A percentile compares a stretch with the other conserved stretches of the same genome.
These are phyloP conservation scores for Aspergillus novofumigatus DNA, from an alignment of 2,329 filamentous ascomycete species.

Conservation along the genomic window DNA sequence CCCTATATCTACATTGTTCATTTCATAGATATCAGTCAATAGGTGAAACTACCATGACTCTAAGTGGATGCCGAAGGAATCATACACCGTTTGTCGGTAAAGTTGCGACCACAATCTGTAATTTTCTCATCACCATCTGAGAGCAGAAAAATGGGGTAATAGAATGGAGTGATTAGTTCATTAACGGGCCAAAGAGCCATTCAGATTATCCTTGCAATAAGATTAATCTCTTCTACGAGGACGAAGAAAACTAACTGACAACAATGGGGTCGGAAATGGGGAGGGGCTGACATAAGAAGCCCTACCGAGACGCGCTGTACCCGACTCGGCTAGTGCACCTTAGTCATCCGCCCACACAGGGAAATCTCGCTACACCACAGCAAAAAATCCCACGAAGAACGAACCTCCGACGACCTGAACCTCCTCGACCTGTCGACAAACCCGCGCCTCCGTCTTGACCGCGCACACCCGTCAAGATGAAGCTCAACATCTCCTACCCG, in stretches of 20 bases:
- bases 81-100: neutral
- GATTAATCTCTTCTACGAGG: neutral
- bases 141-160: neutral
- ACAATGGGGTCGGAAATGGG: neutral
- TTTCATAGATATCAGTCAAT: neutral
- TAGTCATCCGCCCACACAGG: slow-evolving; percentile 38
- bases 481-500: slow-evolving; percentile 81
- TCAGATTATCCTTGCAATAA: no score
- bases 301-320: slow-evolving; percentile 20
- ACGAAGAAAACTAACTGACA: neutral
- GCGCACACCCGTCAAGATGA: slow-evolving; percentile 60
- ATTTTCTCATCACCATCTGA: neutral
- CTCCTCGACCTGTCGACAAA: slow-evolving; percentile 39
- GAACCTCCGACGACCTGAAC: slow-evolving; percentile 35
- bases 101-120: neutral
- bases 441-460: slow-evolving; percentile 45
- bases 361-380: slow-evolving; percentile 38
- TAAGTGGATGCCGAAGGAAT: neutral
- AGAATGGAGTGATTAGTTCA: neutral
- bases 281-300: slow-evolving; percentile 21
- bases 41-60: neutral
- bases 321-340: slow-evolving; percentile 26
- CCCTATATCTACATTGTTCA: no score
- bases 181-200: neutral
- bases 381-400: slow-evolving; percentile 36